These are phyloP conservation scores for Ophiostoma sp. DNA, from an alignment of 2,329 filamentous ascomycete species.

Conservation along the genomic window DNA sequence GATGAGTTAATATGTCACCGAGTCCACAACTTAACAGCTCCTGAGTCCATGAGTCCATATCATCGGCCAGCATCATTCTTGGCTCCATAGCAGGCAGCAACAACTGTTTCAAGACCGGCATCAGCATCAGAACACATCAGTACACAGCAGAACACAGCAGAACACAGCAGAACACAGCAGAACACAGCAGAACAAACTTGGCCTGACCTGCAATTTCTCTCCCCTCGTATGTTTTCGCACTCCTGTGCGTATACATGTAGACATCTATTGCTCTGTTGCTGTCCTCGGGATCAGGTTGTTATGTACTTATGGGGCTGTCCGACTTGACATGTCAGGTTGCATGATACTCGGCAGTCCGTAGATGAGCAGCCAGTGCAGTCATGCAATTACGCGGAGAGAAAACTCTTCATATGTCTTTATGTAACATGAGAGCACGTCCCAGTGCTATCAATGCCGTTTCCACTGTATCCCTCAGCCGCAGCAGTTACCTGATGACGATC, in stretches of 20 bases:
- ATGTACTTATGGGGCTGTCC: constrained; percentile 9
- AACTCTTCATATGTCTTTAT: not conserved
- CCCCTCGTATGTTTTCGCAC: not conserved
- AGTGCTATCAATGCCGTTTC: not conserved
- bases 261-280: not conserved
- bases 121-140: not conserved
- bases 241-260: not conserved
- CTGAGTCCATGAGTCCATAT: not conserved
- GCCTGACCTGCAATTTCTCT: too few species aligned
- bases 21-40: too few species aligned
- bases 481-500: not conserved
- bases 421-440: not conserved
- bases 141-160: not conserved
- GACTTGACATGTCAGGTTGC: constrained; percentile 21
- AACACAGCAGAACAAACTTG: not conserved
- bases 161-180: not conserved
- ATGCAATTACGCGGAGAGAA: constrained; percentile 4
- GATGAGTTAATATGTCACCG: too few species aligned
- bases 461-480: not conserved
- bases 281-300: too few species aligned
- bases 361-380: not conserved
- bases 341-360: constrained; percentile 18
- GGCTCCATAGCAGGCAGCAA: constrained; percentile 1
- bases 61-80: not conserved
- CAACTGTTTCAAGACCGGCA: not conserved